Conservation (phyloP, 192 early-diverging fungal genomes). For the Coemansia javaensis region DNA sequence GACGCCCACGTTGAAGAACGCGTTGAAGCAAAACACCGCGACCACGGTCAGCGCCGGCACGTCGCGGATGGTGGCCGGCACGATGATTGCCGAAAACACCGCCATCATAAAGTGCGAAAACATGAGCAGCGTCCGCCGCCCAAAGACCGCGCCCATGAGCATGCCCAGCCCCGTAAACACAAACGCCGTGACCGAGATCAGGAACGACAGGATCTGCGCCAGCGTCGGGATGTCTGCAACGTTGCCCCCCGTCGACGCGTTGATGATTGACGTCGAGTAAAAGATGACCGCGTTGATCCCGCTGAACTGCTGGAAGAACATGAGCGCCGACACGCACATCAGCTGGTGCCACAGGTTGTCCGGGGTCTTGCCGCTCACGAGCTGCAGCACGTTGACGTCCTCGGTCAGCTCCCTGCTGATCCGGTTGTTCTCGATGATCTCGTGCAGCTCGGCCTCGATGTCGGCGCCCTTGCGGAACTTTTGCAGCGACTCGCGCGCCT, state of each 20-base stretch:
- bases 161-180: constrained; percentile 46
- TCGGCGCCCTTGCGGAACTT: constrained; percentile 51
- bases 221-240: constrained; percentile 41
- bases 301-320: constrained; percentile 76
- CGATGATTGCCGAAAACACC: constrained; percentile 55
- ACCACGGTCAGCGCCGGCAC: constrained; percentile 53
- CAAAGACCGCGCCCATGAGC: constrained; percentile 61
- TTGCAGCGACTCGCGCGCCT: constrained; percentile 52
- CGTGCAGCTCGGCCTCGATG: constrained; percentile 60
- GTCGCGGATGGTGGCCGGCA: constrained; percentile 55
- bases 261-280: constrained; percentile 78
- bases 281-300: constrained; percentile 85
- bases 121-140: constrained; percentile 67
- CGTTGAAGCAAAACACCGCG: constrained; percentile 68
- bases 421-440: constrained; percentile 54
- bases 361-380: constrained; percentile 51
- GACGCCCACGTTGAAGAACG: constrained; percentile 71
- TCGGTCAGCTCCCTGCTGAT: constrained; percentile 34
- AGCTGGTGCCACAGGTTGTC: constrained; percentile 59
- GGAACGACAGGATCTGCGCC: constrained; percentile 42
- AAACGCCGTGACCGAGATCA: constrained; percentile 44
- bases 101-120: constrained; percentile 59
- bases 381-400: constrained; percentile 45
- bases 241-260: constrained; percentile 31
- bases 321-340: constrained; percentile 57